Base-by-base conservation (phyloP, 371 early-diverging fungal genomes). In the Syncephalastrum monosporum region DNA sequence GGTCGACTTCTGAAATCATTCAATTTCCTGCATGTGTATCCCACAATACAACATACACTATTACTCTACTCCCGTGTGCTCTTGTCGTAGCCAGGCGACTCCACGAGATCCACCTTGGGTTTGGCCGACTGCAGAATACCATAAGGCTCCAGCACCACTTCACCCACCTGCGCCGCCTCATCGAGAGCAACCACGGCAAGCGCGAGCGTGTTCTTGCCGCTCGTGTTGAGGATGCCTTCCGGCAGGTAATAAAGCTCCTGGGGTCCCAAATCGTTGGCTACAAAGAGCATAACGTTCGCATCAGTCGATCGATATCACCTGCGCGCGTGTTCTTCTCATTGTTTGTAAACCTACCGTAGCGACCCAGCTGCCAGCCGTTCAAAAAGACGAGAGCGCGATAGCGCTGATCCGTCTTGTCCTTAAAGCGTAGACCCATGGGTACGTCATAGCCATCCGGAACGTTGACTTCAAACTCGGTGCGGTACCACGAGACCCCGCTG, bases 151-250 rank as follows among this genome's bases (percentile, higher is more conserved):
- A 63, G 27, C 10, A 47, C 29, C 14, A 63, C 55, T 25, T 57
- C 13, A 19, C 58, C 63, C 42, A 63, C 41, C 13, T 52, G 48
- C 13, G 50, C 57, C 25, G 25, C 55, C 49, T 63, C 47, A 47
- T 64, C 60, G 17, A 64, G 13, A 12, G 60, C 38, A 42, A 64
- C 33, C 3, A 61, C 61, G 13, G 53, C 66, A 41, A 66, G 46
- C 27, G 66, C 62, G 3, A 66, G 24, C 5, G 59, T 55, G 23
- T 66, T 66, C 13, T 24, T 24, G 6, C 66, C 66, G 16, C 59
- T 61, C 23, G 61, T 61, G n/a, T 66, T 66, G 1, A 66, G 23
- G 38, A 66, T 66, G 42, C 66, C 66, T 13, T 58, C 50, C 16
- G 64, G 64, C 6, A 59, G 27, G 24, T 59, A 60, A 24, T 47